phyloP scores from a whole-genome alignment of 805 yeast genomes.

The Saturnispora besseyi region DNA sequence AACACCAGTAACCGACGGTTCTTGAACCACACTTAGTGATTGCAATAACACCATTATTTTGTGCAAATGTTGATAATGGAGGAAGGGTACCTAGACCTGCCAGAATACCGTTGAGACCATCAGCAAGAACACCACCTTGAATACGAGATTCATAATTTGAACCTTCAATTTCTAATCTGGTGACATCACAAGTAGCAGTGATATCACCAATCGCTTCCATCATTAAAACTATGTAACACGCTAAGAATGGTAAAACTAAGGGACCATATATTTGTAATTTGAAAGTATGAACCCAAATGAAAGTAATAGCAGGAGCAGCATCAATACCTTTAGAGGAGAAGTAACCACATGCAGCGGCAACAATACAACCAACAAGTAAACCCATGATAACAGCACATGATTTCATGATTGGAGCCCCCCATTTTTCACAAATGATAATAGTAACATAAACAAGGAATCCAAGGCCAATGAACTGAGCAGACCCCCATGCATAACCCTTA shows the following conservation, averaged over 20 bases:
- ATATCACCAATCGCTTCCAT: conserved; percentile 95
- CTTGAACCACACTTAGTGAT: conserved; percentile 88
- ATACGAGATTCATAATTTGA: conserved; percentile 70
- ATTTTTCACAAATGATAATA: conserved; percentile 69
- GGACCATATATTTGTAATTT: conserved; percentile 73
- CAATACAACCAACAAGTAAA: conserved; percentile 79
- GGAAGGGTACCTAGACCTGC: conserved; percentile 76
- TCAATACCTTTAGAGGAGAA: conserved; percentile 52
- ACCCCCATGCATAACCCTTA: conserved; percentile 60
- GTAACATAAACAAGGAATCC: conserved; percentile 75
- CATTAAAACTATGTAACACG: conserved; percentile 72
- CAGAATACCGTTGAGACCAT: conserved; percentile 66
- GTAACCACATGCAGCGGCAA: conserved; percentile 86
- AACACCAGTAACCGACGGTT: conserved; percentile 47
- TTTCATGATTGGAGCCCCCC: conserved; percentile 92
- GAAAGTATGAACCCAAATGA: conserved; percentile 85
- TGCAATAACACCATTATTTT: conserved; percentile 90
- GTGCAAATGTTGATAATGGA: conserved; percentile 91
- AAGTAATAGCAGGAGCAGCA: conserved; percentile 73
- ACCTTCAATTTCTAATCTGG: conserved; percentile 79
- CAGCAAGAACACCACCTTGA: conserved; percentile 90
- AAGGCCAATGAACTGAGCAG: conserved; percentile 77
- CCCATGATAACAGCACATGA: conserved; percentile 90
- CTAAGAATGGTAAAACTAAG: conserved; percentile 73
- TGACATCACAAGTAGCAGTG: conserved; percentile 89